Evolutionary conservation across 2,329 filamentous ascomycete species (phyloP).

Genomic region (Xylaria sp.): DNA sequence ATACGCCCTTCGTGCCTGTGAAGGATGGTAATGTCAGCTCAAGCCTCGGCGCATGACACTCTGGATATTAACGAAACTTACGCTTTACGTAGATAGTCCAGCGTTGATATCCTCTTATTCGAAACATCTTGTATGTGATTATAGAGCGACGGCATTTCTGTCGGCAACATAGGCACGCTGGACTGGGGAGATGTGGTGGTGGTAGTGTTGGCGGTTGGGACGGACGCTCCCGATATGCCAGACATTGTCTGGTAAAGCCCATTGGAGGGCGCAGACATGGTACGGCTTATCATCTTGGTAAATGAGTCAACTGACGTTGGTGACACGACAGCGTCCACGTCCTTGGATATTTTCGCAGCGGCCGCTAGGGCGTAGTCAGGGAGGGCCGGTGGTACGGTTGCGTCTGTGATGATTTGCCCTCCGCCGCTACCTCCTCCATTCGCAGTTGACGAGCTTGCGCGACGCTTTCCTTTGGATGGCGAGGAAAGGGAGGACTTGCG

Average conservation of each 20-base stretch:
- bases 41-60: background rate
- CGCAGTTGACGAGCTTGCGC: slow-evolving; percentile 56
- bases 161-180: slow-evolving; percentile 51
- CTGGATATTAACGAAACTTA: slow-evolving; percentile 58
- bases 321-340: slow-evolving; percentile 48
- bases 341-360: slow-evolving; percentile 54
- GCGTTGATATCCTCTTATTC: slow-evolving; percentile 90
- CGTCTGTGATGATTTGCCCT: slow-evolving; percentile 54
- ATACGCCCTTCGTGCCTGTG: slow-evolving; percentile 88
- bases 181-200: slow-evolving; percentile 40
- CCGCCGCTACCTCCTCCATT: slow-evolving; percentile 49
- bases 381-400: slow-evolving; percentile 61
- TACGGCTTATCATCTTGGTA: slow-evolving; percentile 58
- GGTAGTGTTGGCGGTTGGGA: slow-evolving; percentile 36
- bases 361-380: slow-evolving; percentile 64
- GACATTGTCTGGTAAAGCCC: slow-evolving; percentile 36
- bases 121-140: slow-evolving; percentile 83
- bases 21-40: slow-evolving; percentile 14
- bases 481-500: slow-evolving; percentile 64
- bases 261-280: slow-evolving; percentile 47
- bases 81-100: slow-evolving; percentile 94
- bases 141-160: slow-evolving; percentile 61
- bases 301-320: slow-evolving; percentile 53
- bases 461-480: slow-evolving; percentile 52
- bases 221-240: slow-evolving; percentile 45